Percentiles rank a stretch among this genome's conserved stretches.
Conservation (phyloP, 202 grass and related monocot species). For the Digitaria exilis region DNA sequence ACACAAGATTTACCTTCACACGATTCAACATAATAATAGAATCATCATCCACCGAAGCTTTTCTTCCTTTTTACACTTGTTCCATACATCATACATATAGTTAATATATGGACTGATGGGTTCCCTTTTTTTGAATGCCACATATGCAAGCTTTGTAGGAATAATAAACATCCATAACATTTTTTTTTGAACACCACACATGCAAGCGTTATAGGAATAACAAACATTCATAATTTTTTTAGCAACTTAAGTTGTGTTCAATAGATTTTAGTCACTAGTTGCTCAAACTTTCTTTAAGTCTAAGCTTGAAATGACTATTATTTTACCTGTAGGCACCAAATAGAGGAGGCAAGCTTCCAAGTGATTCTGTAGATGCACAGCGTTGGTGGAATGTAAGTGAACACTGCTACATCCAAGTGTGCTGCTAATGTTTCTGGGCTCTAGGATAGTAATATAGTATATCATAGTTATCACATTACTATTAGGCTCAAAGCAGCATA, state of each 20-base stretch:
- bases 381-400: conserved; percentile 94
- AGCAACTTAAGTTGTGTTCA: background rate
- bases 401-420: background rate
- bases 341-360: conserved; percentile 60
- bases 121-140: background rate
- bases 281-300: conserved; percentile 1
- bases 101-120: background rate
- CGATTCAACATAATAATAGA: conserved; percentile 9
- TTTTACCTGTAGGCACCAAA: conserved; percentile 66
- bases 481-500: conserved; percentile 4
- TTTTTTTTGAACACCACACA: background rate
- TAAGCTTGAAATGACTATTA: conserved; percentile 3
- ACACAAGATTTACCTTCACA: conserved; percentile 11
- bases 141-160: background rate
- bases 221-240: background rate
- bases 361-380: conserved; percentile 71
- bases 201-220: background rate
- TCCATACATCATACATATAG: background rate
- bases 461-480: background rate
- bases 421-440: conserved; percentile 6
- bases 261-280: background rate
- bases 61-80: background rate
- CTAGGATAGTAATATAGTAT: no score
- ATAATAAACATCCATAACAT: background rate
- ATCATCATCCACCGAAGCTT: background rate